Evolutionary conservation across 192 early-diverging fungal genomes (phyloP).

Genomic region (Piromyces sp.): DNA sequence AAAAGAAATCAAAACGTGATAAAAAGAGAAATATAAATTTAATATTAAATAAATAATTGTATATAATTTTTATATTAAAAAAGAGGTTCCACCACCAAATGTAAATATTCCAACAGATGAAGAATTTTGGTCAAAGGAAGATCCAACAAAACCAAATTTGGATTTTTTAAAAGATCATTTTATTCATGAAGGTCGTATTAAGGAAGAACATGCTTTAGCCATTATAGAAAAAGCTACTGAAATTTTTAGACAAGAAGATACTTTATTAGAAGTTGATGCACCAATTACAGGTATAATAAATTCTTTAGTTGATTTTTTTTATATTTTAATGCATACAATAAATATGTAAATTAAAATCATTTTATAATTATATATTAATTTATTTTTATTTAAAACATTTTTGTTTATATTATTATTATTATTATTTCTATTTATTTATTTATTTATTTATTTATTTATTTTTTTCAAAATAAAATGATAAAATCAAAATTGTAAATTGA

Average conservation of each 20-base stretch:
- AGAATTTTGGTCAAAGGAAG: constrained; percentile 50
- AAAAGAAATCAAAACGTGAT: too few relatives aligned
- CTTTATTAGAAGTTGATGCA: constrained; percentile 69
- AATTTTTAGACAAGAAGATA: constrained; percentile 63
- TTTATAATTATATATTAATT: not conserved
- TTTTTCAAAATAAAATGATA: too few relatives aligned
- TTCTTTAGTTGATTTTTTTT: too few relatives aligned
- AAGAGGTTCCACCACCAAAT: constrained; percentile 37
- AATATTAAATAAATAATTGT: too few relatives aligned
- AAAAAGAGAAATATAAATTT: too few relatives aligned
- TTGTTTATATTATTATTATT: not conserved
- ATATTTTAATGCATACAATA: too few relatives aligned
- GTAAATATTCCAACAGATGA: constrained; percentile 31
- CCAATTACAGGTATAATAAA: constrained; percentile 78
- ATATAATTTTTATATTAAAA: too few relatives aligned
- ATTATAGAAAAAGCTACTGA: constrained; percentile 73
- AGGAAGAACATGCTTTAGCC: constrained; percentile 74
- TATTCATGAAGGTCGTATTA: constrained; percentile 76
- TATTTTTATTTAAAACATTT: not conserved
- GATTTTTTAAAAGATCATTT: constrained; percentile 82
- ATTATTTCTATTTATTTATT: not conserved
- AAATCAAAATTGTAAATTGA: too few relatives aligned
- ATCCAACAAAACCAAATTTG: constrained; percentile 54
- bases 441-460: too few relatives aligned
- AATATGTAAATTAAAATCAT: too few relatives aligned